Evolutionary conservation across 202 grass and related monocot genomes (phyloP).

Genomic region (Dendrocalamus latiflorus): DNA sequence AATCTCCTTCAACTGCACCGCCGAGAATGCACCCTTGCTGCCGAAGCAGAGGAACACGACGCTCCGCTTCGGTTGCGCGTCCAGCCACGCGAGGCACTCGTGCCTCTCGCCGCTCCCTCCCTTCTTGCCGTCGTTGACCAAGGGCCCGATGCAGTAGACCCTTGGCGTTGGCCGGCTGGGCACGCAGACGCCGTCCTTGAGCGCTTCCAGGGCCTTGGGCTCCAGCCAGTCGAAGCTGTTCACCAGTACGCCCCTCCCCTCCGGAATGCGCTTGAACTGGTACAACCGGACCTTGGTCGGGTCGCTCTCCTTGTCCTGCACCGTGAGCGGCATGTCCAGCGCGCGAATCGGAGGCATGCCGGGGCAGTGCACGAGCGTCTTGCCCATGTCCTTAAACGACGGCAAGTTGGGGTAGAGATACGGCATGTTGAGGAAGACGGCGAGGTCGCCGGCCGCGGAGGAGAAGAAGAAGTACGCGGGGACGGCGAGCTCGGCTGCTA

Average conservation of each 20-base stretch:
- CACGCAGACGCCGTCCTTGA: constrained; percentile 14
- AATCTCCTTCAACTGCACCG: too few species aligned
- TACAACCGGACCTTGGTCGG: not conserved
- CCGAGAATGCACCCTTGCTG: too few species aligned
- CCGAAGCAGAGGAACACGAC: too few species aligned
- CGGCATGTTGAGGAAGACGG: constrained; percentile 26
- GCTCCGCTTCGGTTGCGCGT: constrained; percentile 37
- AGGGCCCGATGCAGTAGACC: constrained; percentile 40
- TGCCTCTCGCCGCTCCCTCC: not conserved
- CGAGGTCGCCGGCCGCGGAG: constrained; percentile 40
- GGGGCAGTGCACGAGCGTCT: constrained; percentile 15
- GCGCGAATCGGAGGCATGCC: constrained; percentile 44
- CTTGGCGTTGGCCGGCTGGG: constrained; percentile 3
- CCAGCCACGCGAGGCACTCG: constrained; percentile 37
- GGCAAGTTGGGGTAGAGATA: not conserved
- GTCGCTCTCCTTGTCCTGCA: too few species aligned
- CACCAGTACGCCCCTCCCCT: constrained; percentile 30
- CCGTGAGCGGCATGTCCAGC: too few species aligned
- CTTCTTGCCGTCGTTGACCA: not conserved
- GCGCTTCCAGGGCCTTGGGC: not conserved
- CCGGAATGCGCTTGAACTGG: constrained; percentile 10
- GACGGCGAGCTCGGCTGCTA: constrained; percentile 40
- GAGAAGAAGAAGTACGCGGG: constrained; percentile 48
- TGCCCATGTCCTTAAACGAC: constrained; percentile 40
- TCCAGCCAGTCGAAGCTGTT: constrained; percentile 44